A percentile compares a stretch with the other conserved stretches of the same genome.
Evolutionary conservation across 1,139 yeast genomes (phyloP).

Genomic region (Yamadazyma atlantica): DNA sequence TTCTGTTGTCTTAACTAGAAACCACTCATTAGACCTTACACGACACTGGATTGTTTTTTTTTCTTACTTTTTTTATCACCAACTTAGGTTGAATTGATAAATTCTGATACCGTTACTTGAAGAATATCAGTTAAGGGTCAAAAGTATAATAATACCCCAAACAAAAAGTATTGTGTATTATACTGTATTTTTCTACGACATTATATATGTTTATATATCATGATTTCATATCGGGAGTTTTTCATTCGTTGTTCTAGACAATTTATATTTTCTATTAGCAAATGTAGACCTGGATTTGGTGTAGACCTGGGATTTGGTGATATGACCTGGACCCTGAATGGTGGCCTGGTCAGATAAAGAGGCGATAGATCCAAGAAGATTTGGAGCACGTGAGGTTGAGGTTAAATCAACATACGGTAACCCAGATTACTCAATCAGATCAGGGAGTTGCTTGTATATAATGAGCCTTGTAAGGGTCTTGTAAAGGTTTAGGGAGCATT

Average conservation of each 20-base stretch:
- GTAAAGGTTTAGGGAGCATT: too few species aligned
- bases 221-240: slow-evolving; percentile 1
- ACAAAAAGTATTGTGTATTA: slow-evolving; percentile 1
- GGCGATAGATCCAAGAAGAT: too few species aligned
- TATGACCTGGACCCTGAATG: background rate
- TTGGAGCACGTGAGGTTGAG: background rate
- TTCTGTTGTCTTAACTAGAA: slow-evolving; percentile 1
- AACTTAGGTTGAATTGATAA: background rate
- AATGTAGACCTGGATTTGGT: background rate
- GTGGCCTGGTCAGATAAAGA: too few species aligned
- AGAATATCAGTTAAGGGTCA: background rate
- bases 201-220: background rate
- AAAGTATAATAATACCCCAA: background rate
- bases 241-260: slow-evolving; percentile 1
- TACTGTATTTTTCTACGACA: background rate
- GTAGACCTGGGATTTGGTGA: background rate
- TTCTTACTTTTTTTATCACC: background rate
- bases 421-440: background rate
- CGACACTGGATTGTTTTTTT: background rate
- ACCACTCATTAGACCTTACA: too few species aligned
- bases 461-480: too few species aligned
- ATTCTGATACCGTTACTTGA: background rate
- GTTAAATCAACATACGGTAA: background rate
- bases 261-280: background rate
- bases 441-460: too few species aligned